Evolutionary conservation across 2,329 filamentous ascomycete genomes (phyloP).

Genomic region (Chaetomiaceae sp.): DNA sequence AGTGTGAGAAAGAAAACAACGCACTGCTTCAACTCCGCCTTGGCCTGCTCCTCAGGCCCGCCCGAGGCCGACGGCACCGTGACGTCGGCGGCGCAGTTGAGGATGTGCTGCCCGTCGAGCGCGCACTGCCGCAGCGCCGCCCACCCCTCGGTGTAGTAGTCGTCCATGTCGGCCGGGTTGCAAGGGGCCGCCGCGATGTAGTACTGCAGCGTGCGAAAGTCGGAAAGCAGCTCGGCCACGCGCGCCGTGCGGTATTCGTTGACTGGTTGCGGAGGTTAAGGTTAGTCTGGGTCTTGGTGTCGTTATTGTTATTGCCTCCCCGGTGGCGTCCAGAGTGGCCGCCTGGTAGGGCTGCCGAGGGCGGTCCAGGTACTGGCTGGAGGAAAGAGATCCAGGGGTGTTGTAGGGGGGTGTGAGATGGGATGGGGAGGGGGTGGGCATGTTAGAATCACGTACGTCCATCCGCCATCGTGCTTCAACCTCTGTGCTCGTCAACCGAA

Average conservation of each 20-base stretch:
- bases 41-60: constrained; percentile 55
- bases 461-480: constrained; percentile 24
- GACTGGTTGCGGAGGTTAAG: constrained; percentile 37
- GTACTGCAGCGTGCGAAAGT: constrained; percentile 59
- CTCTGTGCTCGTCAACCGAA: background rate
- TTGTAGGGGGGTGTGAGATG: constrained; percentile 7
- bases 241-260: constrained; percentile 56
- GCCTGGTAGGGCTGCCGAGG: constrained; percentile 1
- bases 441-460: constrained; percentile 24
- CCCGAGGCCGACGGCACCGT: constrained; percentile 50
- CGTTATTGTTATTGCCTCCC: background rate
- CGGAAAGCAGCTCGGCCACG: constrained; percentile 58
- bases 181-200: constrained; percentile 55
- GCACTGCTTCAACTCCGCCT: constrained; percentile 60
- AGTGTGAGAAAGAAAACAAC: constrained; percentile 28
- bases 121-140: constrained; percentile 57
- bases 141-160: constrained; percentile 63
- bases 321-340: background rate
- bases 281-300: background rate
- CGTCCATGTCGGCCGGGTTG: constrained; percentile 51
- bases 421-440: constrained; percentile 5
- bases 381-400: background rate
- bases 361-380: too few species aligned
- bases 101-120: constrained; percentile 59
- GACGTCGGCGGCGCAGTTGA: constrained; percentile 60